Base-by-base conservation (phyloP, 345 rosid species). In the Pugionium dolabratum region DNA sequence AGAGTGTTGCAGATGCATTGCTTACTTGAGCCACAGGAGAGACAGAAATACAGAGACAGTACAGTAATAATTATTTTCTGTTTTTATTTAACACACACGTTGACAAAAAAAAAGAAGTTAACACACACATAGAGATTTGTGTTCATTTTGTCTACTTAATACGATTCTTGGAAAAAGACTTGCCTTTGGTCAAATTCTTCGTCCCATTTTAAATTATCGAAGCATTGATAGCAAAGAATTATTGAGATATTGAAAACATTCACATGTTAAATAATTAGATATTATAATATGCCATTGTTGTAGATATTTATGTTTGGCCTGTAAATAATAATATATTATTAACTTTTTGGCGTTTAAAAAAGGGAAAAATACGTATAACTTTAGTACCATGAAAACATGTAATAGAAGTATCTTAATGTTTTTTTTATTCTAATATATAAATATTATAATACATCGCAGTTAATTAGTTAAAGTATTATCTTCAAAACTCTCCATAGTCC, bases 131-230 rank as follows among this genome's bases (percentile, higher is more conserved):
- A 57, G 59, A 33, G 11, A 47, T 49, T 11, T 64, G 59, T 72
- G 69, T 72, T 48, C 57, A 11, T 49, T 7, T 34, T 52, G 43
- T 61, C 53, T 32, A 52, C 41, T 52, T 63, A 59, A 37, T 11
- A 46, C 44, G 29, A 54, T 64, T 64, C 46, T 56, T 56, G 70
- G 75, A 64, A 55, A 9, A 63, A 44, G 46, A 71, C 52, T 39
- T 63, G 50, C 44, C 30, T 54, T 41, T 26, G 2, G 75, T 71
- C 75, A 63, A 63, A 71, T 71, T 46, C 58, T 63, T 71, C 64
- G 70, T 64, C 64, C 27, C 25, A 39, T 47, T 51, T n/a, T 28
- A 37, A n/a, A 37, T 28, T 37, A 37, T 49, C 46, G 32, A 18
- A 18, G 18, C 18, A 18, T 18, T 18, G 0, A 18, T 18, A 18